phyloP scores from a whole-genome alignment of 805 yeast genomes.

The Schwanniomyces yamadae region DNA sequence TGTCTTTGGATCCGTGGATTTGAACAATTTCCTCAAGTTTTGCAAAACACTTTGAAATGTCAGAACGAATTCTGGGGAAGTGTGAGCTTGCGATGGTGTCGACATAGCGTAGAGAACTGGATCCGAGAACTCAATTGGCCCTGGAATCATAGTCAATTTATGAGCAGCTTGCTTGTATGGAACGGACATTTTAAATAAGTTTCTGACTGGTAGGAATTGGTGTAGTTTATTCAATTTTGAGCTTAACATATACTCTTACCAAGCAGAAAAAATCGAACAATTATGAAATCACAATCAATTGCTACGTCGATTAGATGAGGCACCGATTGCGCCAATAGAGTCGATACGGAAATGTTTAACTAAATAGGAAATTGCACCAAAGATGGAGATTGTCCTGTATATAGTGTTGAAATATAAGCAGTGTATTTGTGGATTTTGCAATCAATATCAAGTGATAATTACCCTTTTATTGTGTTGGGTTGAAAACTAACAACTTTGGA shows the following conservation, averaged over 20 bases:
- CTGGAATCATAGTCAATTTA: constrained; percentile 67
- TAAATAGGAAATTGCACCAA: too few relatives aligned
- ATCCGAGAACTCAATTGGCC: constrained; percentile 83
- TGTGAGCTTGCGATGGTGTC: constrained; percentile 85
- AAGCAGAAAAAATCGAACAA: neutral
- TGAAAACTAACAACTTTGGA: constrained; percentile 1
- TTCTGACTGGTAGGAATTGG: neutral
- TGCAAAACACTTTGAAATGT: constrained; percentile 69
- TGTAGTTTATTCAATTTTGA: neutral
- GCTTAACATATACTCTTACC: constrained; percentile 1
- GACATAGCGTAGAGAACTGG: constrained; percentile 77
- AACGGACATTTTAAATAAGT: constrained; percentile 24
- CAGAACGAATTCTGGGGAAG: constrained; percentile 76
- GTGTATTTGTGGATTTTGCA: constrained; percentile 9
- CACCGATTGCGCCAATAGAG: too few relatives aligned
- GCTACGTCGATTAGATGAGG: too few relatives aligned
- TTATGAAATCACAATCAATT: too few relatives aligned
- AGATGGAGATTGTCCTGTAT: too few relatives aligned
- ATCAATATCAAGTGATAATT: neutral
- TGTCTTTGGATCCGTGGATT: constrained; percentile 57
- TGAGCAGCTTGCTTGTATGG: constrained; percentile 43
- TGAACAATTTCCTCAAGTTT: constrained; percentile 71
- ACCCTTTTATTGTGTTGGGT: too few relatives aligned
- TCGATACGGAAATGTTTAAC: too few relatives aligned
- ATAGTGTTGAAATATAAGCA: too few relatives aligned